Percentiles rank a stretch among this genome's conserved stretches.
Evolutionary conservation across 139 green algal genomes (phyloP).

Genomic region (Chlamydomonas urium): DNA sequence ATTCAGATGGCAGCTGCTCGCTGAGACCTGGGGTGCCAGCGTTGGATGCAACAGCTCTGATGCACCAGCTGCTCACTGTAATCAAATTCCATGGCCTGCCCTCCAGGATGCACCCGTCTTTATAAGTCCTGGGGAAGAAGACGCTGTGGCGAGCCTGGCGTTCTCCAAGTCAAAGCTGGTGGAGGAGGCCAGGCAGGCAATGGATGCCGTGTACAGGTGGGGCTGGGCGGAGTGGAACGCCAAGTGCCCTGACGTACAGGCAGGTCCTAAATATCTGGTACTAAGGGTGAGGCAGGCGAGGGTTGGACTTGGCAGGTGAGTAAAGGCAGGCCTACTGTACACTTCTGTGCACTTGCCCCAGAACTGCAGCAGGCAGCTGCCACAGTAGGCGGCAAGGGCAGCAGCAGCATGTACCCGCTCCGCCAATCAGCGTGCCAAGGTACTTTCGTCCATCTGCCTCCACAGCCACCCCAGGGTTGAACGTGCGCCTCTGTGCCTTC

Average conservation of each 20-base stretch:
- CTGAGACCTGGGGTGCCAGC: background rate
- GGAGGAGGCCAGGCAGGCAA: background rate
- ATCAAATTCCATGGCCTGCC: background rate
- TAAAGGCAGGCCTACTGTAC: background rate
- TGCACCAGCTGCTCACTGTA: background rate
- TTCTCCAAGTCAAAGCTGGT: background rate
- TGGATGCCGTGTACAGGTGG: conserved; percentile 5
- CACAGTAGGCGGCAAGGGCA: background rate
- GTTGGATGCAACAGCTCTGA: background rate
- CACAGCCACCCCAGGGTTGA: background rate
- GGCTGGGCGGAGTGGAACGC: background rate
- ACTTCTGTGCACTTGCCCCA: no score
- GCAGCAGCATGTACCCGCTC: background rate
- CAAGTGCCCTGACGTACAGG: no score
- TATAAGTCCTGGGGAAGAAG: no score
- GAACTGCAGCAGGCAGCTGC: background rate
- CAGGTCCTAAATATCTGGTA: no score
- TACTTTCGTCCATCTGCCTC: no score
- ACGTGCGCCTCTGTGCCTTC: background rate
- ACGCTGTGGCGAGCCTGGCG: background rate
- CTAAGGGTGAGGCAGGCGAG: no score
- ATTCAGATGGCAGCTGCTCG: no score
- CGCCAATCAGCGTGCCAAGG: no score
- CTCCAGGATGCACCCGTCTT: no score
- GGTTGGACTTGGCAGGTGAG: background rate